Conservation (phyloP, 106 monocot genomes). For the Phalaenopsis equestris region DNA sequence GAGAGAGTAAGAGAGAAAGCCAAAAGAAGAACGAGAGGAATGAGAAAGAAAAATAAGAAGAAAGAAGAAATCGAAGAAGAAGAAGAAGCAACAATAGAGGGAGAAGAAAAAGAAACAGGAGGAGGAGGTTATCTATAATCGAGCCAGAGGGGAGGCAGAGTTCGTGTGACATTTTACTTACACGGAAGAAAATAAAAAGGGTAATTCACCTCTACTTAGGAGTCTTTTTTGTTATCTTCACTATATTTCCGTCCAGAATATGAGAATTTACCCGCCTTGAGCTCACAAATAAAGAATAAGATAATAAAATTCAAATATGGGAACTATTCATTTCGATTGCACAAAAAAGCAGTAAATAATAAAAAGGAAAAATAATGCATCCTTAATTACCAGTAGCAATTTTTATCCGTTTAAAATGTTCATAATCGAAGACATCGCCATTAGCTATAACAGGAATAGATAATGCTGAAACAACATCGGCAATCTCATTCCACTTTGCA, state of each 20-base stretch:
- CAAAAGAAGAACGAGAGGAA: too few relatives aligned
- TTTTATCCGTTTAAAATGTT: constrained; percentile 84
- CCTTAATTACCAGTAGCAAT: constrained; percentile 51
- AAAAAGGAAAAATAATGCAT: not conserved
- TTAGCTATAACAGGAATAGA: constrained; percentile 98
- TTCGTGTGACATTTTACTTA: not conserved
- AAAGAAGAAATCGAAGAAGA: too few relatives aligned
- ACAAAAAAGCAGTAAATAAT: not conserved
- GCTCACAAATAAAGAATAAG: not conserved
- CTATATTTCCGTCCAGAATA: not conserved
- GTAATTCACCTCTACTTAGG: not conserved
- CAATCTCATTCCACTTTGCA: constrained; percentile 94
- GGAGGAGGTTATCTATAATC: too few relatives aligned
- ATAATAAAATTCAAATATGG: not conserved
- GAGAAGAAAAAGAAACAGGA: too few relatives aligned
- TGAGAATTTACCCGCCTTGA: not conserved
- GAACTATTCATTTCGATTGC: not conserved
- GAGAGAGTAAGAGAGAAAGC: too few relatives aligned
- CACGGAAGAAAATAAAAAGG: not conserved
- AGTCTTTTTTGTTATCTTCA: not conserved
- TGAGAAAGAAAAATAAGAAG: too few relatives aligned
- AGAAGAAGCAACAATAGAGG: too few relatives aligned
- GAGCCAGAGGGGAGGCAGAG: too few relatives aligned
- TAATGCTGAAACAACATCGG: constrained; percentile 75
- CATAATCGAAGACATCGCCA: constrained; percentile 93